Percentiles rank a stretch among this genome's conserved stretches.
These are phyloP conservation scores for Annulohypoxylon truncatum DNA, from an alignment of 2,329 filamentous ascomycete species.

Conservation along the genomic window DNA sequence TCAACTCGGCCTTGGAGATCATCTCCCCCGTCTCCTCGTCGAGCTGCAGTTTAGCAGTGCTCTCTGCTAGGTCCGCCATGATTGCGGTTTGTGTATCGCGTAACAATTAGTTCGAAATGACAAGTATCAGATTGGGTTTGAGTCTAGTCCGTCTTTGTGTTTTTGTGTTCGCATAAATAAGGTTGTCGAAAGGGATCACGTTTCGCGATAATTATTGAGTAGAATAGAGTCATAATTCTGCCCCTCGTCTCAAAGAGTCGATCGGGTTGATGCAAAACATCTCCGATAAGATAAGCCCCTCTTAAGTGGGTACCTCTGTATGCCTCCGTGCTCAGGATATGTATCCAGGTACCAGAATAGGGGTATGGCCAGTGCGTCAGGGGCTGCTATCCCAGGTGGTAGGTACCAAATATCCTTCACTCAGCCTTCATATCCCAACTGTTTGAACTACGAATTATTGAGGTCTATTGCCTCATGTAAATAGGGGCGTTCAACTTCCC, in stretches of 20 bases:
- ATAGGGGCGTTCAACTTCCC: too few relatives aligned
- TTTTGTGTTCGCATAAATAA: too few relatives aligned
- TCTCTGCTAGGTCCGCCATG: conserved; percentile 58
- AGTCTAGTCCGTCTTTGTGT: neutral
- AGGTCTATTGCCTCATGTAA: too few relatives aligned
- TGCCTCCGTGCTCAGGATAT: neutral
- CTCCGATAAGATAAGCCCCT: conserved; percentile 41
- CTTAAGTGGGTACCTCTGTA: conserved; percentile 30
- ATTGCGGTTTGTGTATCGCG: conserved; percentile 10
- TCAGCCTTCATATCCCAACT: too few relatives aligned
- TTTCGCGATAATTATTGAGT: neutral
- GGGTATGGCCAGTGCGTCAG: neutral
- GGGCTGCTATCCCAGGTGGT: neutral
- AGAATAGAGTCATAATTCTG: conserved; percentile 16
- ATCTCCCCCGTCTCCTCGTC: conserved; percentile 74
- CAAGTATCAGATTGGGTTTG: neutral
- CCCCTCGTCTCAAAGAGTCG: conserved; percentile 35
- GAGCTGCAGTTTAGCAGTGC: conserved; percentile 68
- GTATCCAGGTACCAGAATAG: neutral
- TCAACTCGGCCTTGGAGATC: conserved; percentile 72
- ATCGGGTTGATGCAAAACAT: conserved; percentile 17
- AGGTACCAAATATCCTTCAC: too few relatives aligned
- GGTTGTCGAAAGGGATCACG: neutral
- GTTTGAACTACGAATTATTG: too few relatives aligned
- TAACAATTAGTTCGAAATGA: neutral